phyloP scores from a whole-genome alignment of 805 yeast genomes.

The Osmozyma mogii region DNA sequence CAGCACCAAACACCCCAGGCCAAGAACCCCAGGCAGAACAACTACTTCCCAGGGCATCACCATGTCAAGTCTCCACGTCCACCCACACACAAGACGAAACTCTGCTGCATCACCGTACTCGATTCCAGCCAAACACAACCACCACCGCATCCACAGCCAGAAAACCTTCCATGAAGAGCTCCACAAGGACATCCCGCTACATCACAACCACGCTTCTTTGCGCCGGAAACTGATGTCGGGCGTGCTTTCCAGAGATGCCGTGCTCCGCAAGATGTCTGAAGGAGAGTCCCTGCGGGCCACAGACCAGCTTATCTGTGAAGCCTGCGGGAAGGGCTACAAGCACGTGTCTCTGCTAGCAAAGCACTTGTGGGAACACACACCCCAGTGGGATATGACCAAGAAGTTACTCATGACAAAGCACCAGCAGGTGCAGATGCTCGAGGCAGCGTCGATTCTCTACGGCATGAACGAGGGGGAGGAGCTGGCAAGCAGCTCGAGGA shows the following conservation, averaged over 20 bases:
- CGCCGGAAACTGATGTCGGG: too few relatives aligned
- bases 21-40: not conserved
- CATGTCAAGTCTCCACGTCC: constrained; percentile 5
- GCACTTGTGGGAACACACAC: constrained; percentile 91
- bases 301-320: constrained; percentile 80
- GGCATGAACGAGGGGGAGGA: constrained; percentile 50
- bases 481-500: not conserved
- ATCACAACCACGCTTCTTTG: too few relatives aligned
- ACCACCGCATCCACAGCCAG: constrained; percentile 7
- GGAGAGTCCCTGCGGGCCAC: constrained; percentile 81
- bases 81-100: constrained; percentile 10
- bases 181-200: too few relatives aligned
- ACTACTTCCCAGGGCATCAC: too few relatives aligned
- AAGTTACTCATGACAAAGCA: constrained; percentile 76
- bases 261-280: constrained; percentile 74
- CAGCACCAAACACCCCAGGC: not conserved
- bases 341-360: constrained; percentile 84
- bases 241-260: constrained; percentile 59
- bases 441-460: constrained; percentile 69
- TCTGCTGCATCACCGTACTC: constrained; percentile 13
- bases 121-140: constrained; percentile 9
- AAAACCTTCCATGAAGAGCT: too few relatives aligned
- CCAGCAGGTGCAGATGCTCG: constrained; percentile 78
- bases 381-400: constrained; percentile 86
- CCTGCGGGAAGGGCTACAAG: constrained; percentile 87